A percentile compares a stretch with the other conserved stretches of the same genome.
Evolutionary conservation across 139 green algal species (phyloP).

Genomic region (Pseudopediastrum boryanum): DNA sequence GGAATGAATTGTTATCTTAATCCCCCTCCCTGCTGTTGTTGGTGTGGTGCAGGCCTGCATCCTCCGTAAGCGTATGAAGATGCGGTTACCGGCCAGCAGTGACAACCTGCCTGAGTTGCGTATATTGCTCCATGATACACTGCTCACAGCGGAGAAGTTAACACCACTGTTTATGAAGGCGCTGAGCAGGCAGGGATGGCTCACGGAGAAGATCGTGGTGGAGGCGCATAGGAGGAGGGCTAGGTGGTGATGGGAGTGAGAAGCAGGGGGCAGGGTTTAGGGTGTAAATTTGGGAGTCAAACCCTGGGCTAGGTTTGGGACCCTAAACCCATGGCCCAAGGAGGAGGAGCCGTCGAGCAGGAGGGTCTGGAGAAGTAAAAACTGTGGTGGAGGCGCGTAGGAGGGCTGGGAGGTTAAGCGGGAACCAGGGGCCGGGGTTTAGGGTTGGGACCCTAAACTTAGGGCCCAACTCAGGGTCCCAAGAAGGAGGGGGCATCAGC

Average conservation of each 20-base stretch:
- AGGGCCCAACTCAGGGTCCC: no score
- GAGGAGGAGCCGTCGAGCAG: no score
- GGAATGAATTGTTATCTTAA: not conserved
- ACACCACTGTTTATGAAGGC: constrained; percentile 46
- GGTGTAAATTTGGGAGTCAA: no score
- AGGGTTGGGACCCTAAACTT: no score
- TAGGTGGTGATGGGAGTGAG: constrained; percentile 50
- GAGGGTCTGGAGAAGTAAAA: no score
- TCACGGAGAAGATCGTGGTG: constrained; percentile 56
- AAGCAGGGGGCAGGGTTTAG: no score
- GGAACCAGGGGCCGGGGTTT: no score
- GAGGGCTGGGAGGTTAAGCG: constrained; percentile 46
- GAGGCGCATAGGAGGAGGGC: constrained; percentile 47
- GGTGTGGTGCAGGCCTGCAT: constrained; percentile 35
- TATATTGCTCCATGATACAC: constrained; percentile 44
- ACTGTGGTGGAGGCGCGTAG: constrained; percentile 58
- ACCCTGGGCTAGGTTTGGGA: no score
- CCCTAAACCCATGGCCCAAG: no score
- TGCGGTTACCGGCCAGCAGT: not conserved
- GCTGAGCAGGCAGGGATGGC: constrained; percentile 50
- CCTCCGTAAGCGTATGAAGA: constrained; percentile 37
- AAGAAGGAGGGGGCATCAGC: not conserved
- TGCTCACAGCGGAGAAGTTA: constrained; percentile 45
- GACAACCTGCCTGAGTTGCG: constrained; percentile 45
- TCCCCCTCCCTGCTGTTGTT: not conserved